phyloP scores from a whole-genome alignment of 1,139 yeast genomes.

The Eremothecium sinecaudum region DNA sequence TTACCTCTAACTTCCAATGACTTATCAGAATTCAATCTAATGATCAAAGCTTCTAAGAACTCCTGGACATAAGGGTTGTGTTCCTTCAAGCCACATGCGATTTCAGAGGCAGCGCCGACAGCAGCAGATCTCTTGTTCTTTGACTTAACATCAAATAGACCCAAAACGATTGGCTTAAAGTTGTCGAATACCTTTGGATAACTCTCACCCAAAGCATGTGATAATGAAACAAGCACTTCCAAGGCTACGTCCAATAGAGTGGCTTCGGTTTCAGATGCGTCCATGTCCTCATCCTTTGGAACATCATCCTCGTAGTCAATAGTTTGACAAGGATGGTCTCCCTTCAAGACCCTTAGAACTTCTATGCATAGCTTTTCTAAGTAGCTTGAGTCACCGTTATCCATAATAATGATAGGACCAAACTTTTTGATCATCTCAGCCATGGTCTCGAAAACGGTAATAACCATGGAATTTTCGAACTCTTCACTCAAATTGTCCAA shows the following conservation, averaged over 20 bases:
- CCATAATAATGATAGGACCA: constrained; percentile 66
- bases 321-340: constrained; percentile 75
- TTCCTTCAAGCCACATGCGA: constrained; percentile 64
- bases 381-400: constrained; percentile 46
- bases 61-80: constrained; percentile 61
- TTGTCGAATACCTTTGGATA: constrained; percentile 64
- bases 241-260: constrained; percentile 75
- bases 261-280: constrained; percentile 81
- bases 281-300: constrained; percentile 45
- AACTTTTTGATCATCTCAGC: constrained; percentile 60
- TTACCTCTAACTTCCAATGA: constrained; percentile 88
- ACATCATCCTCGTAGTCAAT: constrained; percentile 47
- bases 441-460: constrained; percentile 65
- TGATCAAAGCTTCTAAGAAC: constrained; percentile 58
- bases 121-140: constrained; percentile 73
- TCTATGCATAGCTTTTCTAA: constrained; percentile 64
- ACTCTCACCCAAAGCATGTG: constrained; percentile 57
- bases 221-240: constrained; percentile 72
- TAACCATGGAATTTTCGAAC: constrained; percentile 73
- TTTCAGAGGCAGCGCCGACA: constrained; percentile 86
- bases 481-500: constrained; percentile 61
- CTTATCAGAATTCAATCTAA: constrained; percentile 63
- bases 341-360: constrained; percentile 61
- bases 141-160: constrained; percentile 55
- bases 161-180: constrained; percentile 58